A percentile compares a stretch with the other conserved stretches of the same genome.
phyloP scores from a whole-genome alignment of 768 basidiomycete species.

The Leccinum aurantiacum region DNA sequence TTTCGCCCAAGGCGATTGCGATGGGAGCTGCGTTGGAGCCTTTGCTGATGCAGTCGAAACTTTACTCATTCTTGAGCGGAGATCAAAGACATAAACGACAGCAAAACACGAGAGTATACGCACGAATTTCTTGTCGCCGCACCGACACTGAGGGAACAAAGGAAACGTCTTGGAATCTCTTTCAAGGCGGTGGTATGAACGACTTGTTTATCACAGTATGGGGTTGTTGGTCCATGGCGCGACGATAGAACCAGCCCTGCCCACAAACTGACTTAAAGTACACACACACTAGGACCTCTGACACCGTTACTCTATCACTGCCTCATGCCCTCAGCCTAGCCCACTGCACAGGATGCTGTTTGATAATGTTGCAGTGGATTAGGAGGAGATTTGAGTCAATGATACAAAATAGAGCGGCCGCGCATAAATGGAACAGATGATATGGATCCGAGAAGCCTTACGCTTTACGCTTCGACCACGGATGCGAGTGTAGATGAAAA shows the following conservation, averaged over 20 bases:
- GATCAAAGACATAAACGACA: too few species aligned
- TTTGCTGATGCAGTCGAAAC: conserved; percentile 73
- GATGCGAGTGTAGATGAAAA: too few species aligned
- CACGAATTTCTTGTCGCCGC: conserved; percentile 34
- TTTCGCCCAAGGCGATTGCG: conserved; percentile 88
- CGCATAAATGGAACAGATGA: conserved; percentile 64
- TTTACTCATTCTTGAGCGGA: conserved; percentile 83
- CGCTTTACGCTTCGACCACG: too few species aligned
- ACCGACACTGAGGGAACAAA: too few species aligned
- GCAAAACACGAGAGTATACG: conserved; percentile 28
- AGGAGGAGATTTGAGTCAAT: conserved; percentile 22
- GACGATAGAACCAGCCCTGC: too few species aligned
- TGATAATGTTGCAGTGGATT: conserved; percentile 26
- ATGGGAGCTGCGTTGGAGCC: conserved; percentile 70
- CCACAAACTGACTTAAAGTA: too few species aligned
- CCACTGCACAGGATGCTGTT: conserved; percentile 34
- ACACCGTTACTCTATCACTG: not conserved
- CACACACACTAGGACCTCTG: not conserved
- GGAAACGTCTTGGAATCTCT: too few species aligned
- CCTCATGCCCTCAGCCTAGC: not conserved
- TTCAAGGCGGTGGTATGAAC: too few species aligned
- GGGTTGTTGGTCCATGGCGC: too few species aligned
- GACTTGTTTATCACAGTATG: too few species aligned
- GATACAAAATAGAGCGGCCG: conserved; percentile 46
- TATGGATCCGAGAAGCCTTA: conserved; percentile 59